Evolutionary conservation across 768 basidiomycete genomes (phyloP).

Genomic region (Podaxis sp.): DNA sequence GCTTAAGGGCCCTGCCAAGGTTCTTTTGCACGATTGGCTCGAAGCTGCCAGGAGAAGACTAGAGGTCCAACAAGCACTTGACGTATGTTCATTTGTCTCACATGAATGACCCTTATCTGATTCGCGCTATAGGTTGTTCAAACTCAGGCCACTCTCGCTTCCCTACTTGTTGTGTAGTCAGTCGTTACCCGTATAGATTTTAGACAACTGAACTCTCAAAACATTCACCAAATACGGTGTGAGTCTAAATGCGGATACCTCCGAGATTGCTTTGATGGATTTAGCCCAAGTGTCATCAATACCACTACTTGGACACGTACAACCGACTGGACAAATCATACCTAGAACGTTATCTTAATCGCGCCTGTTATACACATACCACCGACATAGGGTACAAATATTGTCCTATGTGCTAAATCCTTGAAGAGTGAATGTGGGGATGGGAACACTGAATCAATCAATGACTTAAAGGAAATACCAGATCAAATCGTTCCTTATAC

Average conservation of each 20-base stretch:
- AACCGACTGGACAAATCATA: too few relatives aligned
- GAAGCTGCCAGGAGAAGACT: conserved; percentile 83
- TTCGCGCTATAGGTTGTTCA: conserved; percentile 62
- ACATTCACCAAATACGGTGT: background rate
- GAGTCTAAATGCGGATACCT: background rate
- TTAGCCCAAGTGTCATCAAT: background rate
- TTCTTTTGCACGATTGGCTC: conserved; percentile 83
- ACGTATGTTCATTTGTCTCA: conserved; percentile 45
- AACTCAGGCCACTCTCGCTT: conserved; percentile 80
- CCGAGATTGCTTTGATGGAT: background rate
- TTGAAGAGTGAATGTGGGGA: too few relatives aligned
- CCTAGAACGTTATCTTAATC: too few relatives aligned
- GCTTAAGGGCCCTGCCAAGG: conserved; percentile 77
- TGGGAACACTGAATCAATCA: too few relatives aligned
- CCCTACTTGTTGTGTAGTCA: conserved; percentile 68
- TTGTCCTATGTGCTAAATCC: too few relatives aligned
- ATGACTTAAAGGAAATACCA: too few relatives aligned
- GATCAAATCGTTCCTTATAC: too few relatives aligned
- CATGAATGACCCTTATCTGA: conserved; percentile 9
- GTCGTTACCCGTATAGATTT: conserved; percentile 14
- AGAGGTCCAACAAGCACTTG: conserved; percentile 90
- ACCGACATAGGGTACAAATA: too few relatives aligned
- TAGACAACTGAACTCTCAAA: conserved; percentile 1
- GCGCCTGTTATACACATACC: too few relatives aligned
- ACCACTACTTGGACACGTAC: background rate